Base-by-base conservation (phyloP, 176 grass and related monocot genomes). In the Cenchrus fungigraminus region DNA sequence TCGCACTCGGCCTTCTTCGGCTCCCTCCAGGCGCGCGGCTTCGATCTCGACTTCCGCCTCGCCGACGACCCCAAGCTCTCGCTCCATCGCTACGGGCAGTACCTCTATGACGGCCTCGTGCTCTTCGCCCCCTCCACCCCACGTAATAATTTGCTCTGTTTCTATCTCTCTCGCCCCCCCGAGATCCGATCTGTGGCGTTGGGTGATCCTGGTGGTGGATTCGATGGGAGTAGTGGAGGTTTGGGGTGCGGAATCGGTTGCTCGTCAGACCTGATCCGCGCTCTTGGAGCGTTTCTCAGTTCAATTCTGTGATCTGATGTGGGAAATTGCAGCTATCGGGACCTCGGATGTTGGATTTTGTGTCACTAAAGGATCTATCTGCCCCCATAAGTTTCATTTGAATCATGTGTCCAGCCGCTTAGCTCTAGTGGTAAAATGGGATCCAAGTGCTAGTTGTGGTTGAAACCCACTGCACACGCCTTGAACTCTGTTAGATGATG, bases 21-120 rank as follows among this genome's bases (percentile, higher is more conserved):
- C 47, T 89, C 93, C 49, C 96, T 94, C 43, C 87, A 80, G 83
- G 89, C 91, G 19, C 91, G 96, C 29, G 91, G 89, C 16, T 89
- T 91, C 70, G 91, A 95, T 82, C 93, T 94, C 49, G 91, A 95
- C 55, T 98, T 98, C 82, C 92, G 92, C 64, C 85, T 95, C 73
- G 93, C 93, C 11, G 93, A 95, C 65, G 93, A 98, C 79, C 83
- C 92, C 19, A 90, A 89, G 70, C 90, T 97, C 77, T 88, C 88
- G 52, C 90, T 97, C 69, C 88, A 92, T 79, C 92, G 90, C 54
- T 97, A 97, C 81, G 95, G 92, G 43, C 90, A 92, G 84, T 94
- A 89, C 90, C 93, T 98, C 76, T 98, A 98, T 87, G 91, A 98
- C 60, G 93, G 87, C 73, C 96, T 98, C 69, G 82, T 94, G 83